Base-by-base conservation (phyloP, 495 filamentous ascomycete genomes). In the Aspergillus conjunctus region DNA sequence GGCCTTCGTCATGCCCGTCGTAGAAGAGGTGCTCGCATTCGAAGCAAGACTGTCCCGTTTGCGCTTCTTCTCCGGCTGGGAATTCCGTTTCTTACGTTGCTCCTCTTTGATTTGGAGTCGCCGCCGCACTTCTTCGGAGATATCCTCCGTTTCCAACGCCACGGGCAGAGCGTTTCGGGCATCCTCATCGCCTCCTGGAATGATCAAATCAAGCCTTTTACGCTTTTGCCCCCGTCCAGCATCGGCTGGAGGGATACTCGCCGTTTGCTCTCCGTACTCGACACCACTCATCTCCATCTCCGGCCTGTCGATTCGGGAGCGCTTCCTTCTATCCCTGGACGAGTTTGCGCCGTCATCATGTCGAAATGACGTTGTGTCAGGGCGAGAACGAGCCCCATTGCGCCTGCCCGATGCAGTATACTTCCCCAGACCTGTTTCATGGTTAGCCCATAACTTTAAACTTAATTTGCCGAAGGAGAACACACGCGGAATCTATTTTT, bases 111-210 rank as follows among this genome's bases (percentile, higher is more conserved):
- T 77, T 11, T 63, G 57, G 8, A 80, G 60, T 33, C 78, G 66
- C 37, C 74, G 68, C 55, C 77, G 74, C 4, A 80, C 78, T 39
- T 79, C 76, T 20, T 70, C 73, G 0, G 78, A 80, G 33, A 80
- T 80, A 52, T 80, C 78, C 52, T 80, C 78, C 26, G 75, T 78
- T n/a, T 76, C 75, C n/a, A 65, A 22, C 18, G 72, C 64, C 3
- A 70, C 62, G 0, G 71, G 66, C 15, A 66, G 65, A 33, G 54
- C 61, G 44, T 62, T 56, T 22, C 59, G 26, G 26, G 57, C 56
- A 20, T 69, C 69, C 21, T 69, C 65, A 48, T 68, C 60, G 17
- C 9, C 32, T 4, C 59, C 64, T 8, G 71, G 60, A 15, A 66
- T 54, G 3, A 30, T 11, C 44, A 60, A 50, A 8, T 61, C 65